phyloP scores from a whole-genome alignment of 140 eudicot genomes.

The Ambrosia hybrid region DNA sequence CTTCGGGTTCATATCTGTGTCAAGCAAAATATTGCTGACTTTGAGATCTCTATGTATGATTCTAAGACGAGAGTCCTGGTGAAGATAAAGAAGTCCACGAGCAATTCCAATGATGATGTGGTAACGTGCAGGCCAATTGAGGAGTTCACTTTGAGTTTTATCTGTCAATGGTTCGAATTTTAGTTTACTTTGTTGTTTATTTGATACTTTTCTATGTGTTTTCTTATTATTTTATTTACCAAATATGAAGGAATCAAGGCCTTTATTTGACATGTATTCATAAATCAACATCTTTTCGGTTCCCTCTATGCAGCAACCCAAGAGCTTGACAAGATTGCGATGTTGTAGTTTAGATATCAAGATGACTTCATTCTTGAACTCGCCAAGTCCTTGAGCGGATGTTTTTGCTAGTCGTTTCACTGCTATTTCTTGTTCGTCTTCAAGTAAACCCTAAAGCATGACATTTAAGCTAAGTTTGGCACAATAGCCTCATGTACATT shows the following conservation, averaged over 20 bases:
- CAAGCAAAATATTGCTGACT: slow-evolving; percentile 46
- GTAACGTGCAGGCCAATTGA: slow-evolving; percentile 39
- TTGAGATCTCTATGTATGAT: slow-evolving; percentile 49
- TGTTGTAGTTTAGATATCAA: slow-evolving; percentile 35
- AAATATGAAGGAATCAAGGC: slow-evolving; percentile 40
- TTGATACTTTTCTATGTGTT: background rate
- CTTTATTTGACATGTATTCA: slow-evolving; percentile 22
- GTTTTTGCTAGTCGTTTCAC: slow-evolving; percentile 15
- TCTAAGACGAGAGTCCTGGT: slow-evolving; percentile 45
- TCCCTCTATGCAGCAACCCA: slow-evolving; percentile 34
- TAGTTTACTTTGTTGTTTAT: slow-evolving; percentile 1
- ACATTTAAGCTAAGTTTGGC: background rate
- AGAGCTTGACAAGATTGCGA: slow-evolving; percentile 39
- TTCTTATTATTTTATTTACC: slow-evolving; percentile 7
- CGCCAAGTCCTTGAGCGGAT: slow-evolving; percentile 15
- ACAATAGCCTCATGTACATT: background rate
- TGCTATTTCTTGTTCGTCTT: slow-evolving; percentile 9
- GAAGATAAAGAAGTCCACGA: slow-evolving; percentile 46
- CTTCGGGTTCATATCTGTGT: slow-evolving; percentile 39
- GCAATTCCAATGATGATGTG: slow-evolving; percentile 38
- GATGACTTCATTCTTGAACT: slow-evolving; percentile 20
- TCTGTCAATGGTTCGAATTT: slow-evolving; percentile 15
- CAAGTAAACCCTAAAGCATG: background rate
- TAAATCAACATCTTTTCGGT: slow-evolving; percentile 17
- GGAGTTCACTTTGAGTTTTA: slow-evolving; percentile 27